A percentile compares a stretch with the other conserved stretches of the same genome.
Conservation (phyloP, 352 stramenopile genomes). For the Phytophthora citrophthora region DNA sequence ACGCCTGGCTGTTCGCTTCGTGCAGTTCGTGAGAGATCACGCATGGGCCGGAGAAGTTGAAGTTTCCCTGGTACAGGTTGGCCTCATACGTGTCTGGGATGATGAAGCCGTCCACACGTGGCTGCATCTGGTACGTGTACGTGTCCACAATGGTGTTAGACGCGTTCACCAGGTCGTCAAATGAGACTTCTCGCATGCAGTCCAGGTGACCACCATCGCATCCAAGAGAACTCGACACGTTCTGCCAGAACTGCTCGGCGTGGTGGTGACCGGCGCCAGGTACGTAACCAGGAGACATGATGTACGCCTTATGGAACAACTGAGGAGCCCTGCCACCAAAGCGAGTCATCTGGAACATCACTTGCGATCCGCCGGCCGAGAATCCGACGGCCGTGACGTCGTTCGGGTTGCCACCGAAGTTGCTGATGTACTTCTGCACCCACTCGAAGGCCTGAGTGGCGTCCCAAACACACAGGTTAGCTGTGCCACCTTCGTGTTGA, state of each 20-base stretch:
- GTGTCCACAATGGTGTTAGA: conserved; percentile 10
- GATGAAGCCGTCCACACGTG: conserved; percentile 32
- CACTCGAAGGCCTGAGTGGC: conserved; percentile 40
- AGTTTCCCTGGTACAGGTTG: conserved; percentile 35
- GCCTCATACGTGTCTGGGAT: conserved; percentile 37
- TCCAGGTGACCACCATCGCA: conserved; percentile 24
- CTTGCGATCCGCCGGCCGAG: conserved; percentile 29
- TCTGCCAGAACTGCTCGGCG: conserved; percentile 36
- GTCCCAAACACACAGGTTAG: conserved; percentile 37
- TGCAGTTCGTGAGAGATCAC: conserved; percentile 35
- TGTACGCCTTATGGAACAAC: conserved; percentile 40
- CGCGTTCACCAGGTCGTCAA: conserved; percentile 5
- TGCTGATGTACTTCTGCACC: conserved; percentile 44
- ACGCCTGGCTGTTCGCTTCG: conserved; percentile 23
- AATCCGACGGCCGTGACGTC: conserved; percentile 45
- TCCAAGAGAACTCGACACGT: conserved; percentile 24
- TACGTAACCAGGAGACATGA: conserved; percentile 33
- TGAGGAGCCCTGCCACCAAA: conserved; percentile 30
- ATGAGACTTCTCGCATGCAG: conserved; percentile 35
- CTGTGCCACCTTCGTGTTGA: conserved; percentile 33
- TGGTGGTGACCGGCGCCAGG: conserved; percentile 33
- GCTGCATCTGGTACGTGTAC: conserved; percentile 36
- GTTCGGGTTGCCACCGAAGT: conserved; percentile 46
- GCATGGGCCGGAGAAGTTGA: conserved; percentile 38
- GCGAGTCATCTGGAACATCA: conserved; percentile 39